Evolutionary conservation across 164 flowering plant species (phyloP), one percentile per base, ranked within the genome.

Genomic region (Magnolia changhungtana): DNA sequence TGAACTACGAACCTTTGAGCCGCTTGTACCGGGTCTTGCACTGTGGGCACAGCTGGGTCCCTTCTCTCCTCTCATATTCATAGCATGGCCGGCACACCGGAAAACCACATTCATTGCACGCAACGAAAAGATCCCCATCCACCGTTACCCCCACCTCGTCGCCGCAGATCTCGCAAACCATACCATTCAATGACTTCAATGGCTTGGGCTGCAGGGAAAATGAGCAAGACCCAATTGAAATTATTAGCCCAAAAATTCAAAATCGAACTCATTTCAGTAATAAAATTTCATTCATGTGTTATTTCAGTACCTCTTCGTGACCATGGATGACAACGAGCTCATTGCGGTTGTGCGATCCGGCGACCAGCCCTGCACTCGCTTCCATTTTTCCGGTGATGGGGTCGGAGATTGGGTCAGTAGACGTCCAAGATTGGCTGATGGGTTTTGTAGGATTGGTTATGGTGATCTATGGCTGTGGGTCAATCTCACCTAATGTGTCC

Each of bases 41-140:
- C 83, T 96, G 98, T 1, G 99, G 99, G 71, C 99, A 96, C 13
- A 77, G 75, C 74, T 96, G 99, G 76, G 78, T 87, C 2, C 99
- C 99, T 84, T 96, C 99, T 80, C 99, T 83, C 65, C 99, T 86
- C 76, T 96, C 99, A 80, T 96, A 96, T 88, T 96, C 99, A 71
- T 96, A 96, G 83, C 99, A 96, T 9, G 99, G 97, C 75, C 99
- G 88, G 80, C 99, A 94, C 31, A 89, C 99, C 8, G 99, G 98
- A 65, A 96, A 96, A 8, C 98, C 99, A 78, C 99, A 96, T 80
- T 96, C 99, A 63, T 96, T 90, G 76, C 99, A 96, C 0, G 99
- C 99, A 73, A 94, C 97, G 66, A 96, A 96, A 78, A 96, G 82
- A 72, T 96, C 98, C 23, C 98, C 99, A 4, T 94, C 98, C 2